phyloP scores from a whole-genome alignment of 257 asterid species.

The Solanum sejunctum region DNA sequence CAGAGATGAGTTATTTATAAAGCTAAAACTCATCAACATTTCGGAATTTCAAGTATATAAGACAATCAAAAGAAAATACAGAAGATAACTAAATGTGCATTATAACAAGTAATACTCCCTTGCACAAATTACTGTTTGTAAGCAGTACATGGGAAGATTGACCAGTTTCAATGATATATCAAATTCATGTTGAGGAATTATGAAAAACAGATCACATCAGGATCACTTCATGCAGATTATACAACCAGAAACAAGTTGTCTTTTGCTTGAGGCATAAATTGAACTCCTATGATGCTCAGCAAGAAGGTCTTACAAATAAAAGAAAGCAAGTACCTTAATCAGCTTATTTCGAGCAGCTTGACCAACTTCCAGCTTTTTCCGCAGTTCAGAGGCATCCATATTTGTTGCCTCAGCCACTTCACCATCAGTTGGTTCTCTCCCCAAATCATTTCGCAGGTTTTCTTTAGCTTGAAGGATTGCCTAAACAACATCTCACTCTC shows the following conservation, averaged over 20 bases:
- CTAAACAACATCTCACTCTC: slow-evolving; percentile 22
- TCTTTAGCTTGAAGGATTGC: slow-evolving; percentile 60
- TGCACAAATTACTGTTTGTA: background rate
- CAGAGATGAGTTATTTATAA: background rate
- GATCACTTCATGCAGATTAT: background rate
- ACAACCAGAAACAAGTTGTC: background rate
- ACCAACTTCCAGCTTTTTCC: slow-evolving; percentile 66
- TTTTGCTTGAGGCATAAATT: background rate
- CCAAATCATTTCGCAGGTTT: slow-evolving; percentile 41
- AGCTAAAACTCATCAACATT: background rate
- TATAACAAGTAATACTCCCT: background rate
- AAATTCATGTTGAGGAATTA: background rate
- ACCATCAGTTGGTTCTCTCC: slow-evolving; percentile 49
- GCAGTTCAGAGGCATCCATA: slow-evolving; percentile 26
- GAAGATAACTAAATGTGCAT: background rate
- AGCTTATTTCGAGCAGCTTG: slow-evolving; percentile 81
- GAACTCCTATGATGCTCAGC: background rate
- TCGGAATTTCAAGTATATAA: background rate
- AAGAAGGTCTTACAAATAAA: background rate
- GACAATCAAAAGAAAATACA: background rate
- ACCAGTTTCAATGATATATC: background rate
- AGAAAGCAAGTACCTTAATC: slow-evolving; percentile 47
- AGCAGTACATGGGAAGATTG: background rate
- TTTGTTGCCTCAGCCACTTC: slow-evolving; percentile 55
- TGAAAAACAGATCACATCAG: background rate